Percentiles rank a stretch among this genome's conserved stretches.
phyloP scores from a whole-genome alignment of 257 asterid genomes.

The Euphrasia confusa region DNA sequence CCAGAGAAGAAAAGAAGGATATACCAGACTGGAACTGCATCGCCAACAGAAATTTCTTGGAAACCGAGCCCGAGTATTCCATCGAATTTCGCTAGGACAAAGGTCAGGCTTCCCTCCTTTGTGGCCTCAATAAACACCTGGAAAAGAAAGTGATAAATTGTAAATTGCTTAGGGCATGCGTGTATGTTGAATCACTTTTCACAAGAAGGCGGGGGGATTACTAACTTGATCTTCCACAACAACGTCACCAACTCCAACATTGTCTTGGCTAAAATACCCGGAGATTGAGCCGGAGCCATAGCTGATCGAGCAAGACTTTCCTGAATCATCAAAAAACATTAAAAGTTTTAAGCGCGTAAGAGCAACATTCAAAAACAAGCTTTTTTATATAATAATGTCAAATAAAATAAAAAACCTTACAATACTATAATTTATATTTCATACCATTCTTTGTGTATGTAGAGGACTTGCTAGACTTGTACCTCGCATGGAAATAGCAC shows the following conservation, averaged over 20 bases:
- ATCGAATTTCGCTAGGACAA: conserved; percentile 73
- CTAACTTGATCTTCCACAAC: conserved; percentile 82
- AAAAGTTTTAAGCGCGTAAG: background rate
- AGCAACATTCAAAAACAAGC: conserved; percentile 7
- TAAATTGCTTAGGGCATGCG: background rate
- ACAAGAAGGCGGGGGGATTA: conserved; percentile 9
- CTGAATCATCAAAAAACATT: conserved; percentile 33
- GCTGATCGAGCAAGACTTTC: conserved; percentile 60
- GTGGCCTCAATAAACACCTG: conserved; percentile 87
- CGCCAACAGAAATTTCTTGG: conserved; percentile 82
- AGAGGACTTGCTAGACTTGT: conserved; percentile 64
- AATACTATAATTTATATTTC: background rate
- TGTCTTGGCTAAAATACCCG: conserved; percentile 86
- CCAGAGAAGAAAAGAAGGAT: background rate
- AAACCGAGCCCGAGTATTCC: conserved; percentile 95
- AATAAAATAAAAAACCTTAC: background rate
- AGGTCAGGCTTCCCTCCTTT: conserved; percentile 74
- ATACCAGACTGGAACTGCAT: conserved; percentile 87
- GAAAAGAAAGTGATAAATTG: background rate
- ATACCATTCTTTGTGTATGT: conserved; percentile 74
- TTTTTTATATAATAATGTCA: background rate
- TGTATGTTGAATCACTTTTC: background rate
- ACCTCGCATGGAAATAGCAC: conserved; percentile 77
- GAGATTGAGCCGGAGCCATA: conserved; percentile 89
- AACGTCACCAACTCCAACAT: conserved; percentile 82